Conservation (phyloP, 2,329 filamentous ascomycete genomes). For the Mycosphaerelloides madeirae region DNA sequence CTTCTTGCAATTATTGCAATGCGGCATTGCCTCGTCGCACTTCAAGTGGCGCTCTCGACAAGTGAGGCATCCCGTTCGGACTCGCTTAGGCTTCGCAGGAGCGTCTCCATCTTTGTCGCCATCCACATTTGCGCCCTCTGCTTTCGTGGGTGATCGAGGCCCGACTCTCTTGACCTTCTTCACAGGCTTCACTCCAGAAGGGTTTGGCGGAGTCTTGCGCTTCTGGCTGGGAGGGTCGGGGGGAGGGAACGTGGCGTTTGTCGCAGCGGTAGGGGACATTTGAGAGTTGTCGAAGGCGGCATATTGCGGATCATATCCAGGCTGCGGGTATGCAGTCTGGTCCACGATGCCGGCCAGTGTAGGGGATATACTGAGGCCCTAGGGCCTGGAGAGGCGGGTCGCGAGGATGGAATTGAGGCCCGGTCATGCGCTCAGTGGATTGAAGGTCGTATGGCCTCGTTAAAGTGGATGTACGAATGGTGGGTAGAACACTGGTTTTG, state of each 20-base stretch:
- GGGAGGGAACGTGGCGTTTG: constrained; percentile 1
- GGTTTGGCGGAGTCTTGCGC: constrained; percentile 25
- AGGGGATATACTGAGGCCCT: constrained; percentile 1
- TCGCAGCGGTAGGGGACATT: constrained; percentile 16
- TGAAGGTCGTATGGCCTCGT: no score
- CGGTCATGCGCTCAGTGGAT: no score
- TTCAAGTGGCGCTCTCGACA: constrained; percentile 87
- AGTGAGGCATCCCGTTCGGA: constrained; percentile 85
- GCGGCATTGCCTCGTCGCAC: constrained; percentile 70
- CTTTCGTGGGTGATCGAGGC: constrained; percentile 22
- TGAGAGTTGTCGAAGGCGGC: constrained; percentile 9
- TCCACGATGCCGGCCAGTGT: constrained; percentile 32
- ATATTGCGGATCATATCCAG: constrained; percentile 63
- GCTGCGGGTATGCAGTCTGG: constrained; percentile 75
- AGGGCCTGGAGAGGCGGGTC: neutral
- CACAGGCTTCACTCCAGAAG: constrained; percentile 21
- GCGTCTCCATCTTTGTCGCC: constrained; percentile 29
- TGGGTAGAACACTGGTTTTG: neutral
- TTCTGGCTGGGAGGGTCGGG: constrained; percentile 16
- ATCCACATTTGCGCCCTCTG: constrained; percentile 25
- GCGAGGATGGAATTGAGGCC: no score
- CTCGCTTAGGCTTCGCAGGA: constrained; percentile 66
- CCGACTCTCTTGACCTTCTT: constrained; percentile 32
- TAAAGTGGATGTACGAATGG: no score
- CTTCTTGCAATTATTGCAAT: constrained; percentile 77